Base-by-base conservation (phyloP, 2,329 filamentous ascomycete genomes). In the Fusarium udum region DNA sequence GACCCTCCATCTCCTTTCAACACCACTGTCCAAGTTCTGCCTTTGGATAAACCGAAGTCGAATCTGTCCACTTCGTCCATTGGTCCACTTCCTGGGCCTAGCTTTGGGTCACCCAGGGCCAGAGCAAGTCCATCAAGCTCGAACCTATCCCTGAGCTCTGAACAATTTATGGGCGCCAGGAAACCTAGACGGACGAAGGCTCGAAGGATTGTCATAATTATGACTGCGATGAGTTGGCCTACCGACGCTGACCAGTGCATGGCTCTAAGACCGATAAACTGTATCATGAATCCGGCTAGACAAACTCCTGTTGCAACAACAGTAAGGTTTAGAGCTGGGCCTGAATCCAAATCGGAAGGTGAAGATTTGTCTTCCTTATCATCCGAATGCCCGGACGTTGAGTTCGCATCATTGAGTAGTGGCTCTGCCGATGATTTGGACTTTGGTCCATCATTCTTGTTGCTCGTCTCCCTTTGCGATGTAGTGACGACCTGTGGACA, bases 241-340 rank as follows among this genome's bases (percentile, higher is more conserved):
- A 69, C 26, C 4, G 66, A 32, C 7, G 66, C 66, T 5, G 37
- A 36, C 7, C 46, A 69, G 36, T 69, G 51, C 66, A 69, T 69
- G 5, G 26, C 57, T 7, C 66, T 57, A 0, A 69, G 43, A 1
- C 66, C 66, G 14, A 69, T 66, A 4, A 69, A 69, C 3, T 69
- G 67, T 0, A 67, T 20, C 0, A 69, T 4, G 9, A 69, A 69
- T 9, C 63, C 67, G 2, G 6, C 6, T 1, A 69, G 11, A 9
- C 51, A 40, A 15, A 42, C 7, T 3, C 3, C 14, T n/a, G 52
- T 31, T 32, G 37, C 26, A 14, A 55, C 7, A 3, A 55, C 52
- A 16, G 36, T 31, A 18, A 55, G 52, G 6, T 32, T 55, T 0
- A 55, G 11, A 9, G 22, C n/a, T 22, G 24, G 15, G 11, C 14